phyloP scores from a whole-genome alignment of 495 filamentous ascomycete genomes.

The Penicillium soppii region DNA sequence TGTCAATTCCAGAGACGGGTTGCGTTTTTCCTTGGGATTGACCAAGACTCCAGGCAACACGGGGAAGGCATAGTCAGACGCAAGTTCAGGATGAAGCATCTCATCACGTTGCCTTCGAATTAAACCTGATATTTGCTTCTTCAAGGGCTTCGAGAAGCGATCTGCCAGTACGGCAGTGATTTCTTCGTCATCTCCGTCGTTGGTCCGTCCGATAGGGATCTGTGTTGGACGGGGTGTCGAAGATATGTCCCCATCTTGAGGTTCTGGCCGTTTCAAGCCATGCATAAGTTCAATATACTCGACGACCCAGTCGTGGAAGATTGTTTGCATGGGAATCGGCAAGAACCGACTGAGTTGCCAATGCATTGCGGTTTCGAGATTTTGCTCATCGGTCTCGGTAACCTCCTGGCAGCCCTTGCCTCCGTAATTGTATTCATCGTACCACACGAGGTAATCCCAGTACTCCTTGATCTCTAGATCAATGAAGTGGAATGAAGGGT shows the following conservation, averaged over 20 bases:
- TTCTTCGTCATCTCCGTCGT: slow-evolving; percentile 57
- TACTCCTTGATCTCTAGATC: slow-evolving; percentile 98
- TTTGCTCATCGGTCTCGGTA: slow-evolving; percentile 76
- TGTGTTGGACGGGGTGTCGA: slow-evolving; percentile 79
- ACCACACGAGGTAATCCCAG: slow-evolving; percentile 99
- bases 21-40: slow-evolving; percentile 60
- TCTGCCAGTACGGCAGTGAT: slow-evolving; percentile 63
- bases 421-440: slow-evolving; percentile 98
- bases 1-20: slow-evolving; percentile 85
- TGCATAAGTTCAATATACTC: slow-evolving; percentile 98
- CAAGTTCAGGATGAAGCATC: slow-evolving; percentile 84
- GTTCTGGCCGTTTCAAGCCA: slow-evolving; percentile 65
- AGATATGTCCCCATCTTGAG: slow-evolving; percentile 37
- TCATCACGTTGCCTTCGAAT: slow-evolving; percentile 83
- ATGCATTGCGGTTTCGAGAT: slow-evolving; percentile 93
- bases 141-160: slow-evolving; percentile 81
- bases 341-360: slow-evolving; percentile 95
- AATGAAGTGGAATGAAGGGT: slow-evolving; percentile 94
- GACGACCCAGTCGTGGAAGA: slow-evolving; percentile 89
- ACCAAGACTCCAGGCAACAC: slow-evolving; percentile 69
- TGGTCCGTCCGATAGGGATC: slow-evolving; percentile 51
- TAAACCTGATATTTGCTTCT: slow-evolving; percentile 78
- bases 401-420: slow-evolving; percentile 88
- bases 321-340: slow-evolving; percentile 72
- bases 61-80: slow-evolving; percentile 85